Evolutionary conservation across 148 eudicot species (phyloP).

Genomic region (Vaccinium macrocarpon): DNA sequence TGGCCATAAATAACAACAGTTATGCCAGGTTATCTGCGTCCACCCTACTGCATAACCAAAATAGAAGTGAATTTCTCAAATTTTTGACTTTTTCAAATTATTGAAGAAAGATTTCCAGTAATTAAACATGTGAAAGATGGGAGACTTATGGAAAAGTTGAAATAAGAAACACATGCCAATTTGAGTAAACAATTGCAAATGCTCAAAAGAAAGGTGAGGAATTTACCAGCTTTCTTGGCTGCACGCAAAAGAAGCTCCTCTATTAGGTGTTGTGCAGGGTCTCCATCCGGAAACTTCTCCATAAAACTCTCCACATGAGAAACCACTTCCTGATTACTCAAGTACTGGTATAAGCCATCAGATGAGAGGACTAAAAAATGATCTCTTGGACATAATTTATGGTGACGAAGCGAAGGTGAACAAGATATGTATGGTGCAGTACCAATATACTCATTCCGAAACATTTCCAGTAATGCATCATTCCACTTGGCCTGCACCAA

Average conservation of each 20-base stretch:
- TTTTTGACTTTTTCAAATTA: not conserved
- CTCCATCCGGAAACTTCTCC: slow-evolving; percentile 96
- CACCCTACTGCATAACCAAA: not conserved
- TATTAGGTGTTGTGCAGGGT: slow-evolving; percentile 98
- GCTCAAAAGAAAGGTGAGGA: not conserved
- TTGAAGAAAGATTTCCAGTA: not conserved
- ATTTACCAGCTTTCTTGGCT: slow-evolving; percentile 95
- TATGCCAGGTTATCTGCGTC: not conserved
- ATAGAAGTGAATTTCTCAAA: not conserved
- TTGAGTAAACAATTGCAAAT: not conserved
- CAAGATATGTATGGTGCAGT: slow-evolving; percentile 85
- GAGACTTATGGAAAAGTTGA: not conserved
- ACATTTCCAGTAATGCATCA: slow-evolving; percentile 85
- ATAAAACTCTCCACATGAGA: slow-evolving; percentile 77
- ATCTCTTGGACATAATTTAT: slow-evolving; percentile 73
- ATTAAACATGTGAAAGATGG: not conserved
- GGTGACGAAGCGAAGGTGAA: slow-evolving; percentile 84
- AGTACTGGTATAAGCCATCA: slow-evolving; percentile 94
- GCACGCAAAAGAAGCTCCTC: slow-evolving; percentile 97
- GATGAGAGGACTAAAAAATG: slow-evolving; percentile 97
- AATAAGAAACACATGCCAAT: not conserved
- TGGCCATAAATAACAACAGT: not conserved
- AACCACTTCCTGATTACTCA: slow-evolving; percentile 94
- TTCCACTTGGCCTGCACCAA: slow-evolving; percentile 84
- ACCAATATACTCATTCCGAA: slow-evolving; percentile 94